Evolutionary conservation across 208 protist species (phyloP), one percentile per base, ranked within the genome.

Genomic region (Leishmania gerbilli): DNA sequence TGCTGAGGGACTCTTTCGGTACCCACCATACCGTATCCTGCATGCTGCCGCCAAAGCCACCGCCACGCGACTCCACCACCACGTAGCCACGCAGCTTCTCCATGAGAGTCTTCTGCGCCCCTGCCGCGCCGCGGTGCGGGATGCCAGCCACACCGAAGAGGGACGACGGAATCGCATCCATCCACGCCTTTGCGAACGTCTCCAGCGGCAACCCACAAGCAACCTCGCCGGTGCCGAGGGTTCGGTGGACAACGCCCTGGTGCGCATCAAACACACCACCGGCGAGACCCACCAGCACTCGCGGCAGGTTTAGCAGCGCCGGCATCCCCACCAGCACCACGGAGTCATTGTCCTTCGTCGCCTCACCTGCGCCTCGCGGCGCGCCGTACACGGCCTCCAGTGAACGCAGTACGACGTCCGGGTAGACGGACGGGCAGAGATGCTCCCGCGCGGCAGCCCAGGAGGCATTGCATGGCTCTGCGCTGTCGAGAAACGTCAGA

Each of bases 351-450:
- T 31, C 79, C 34, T 65, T 40, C 53, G 3, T 27, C 6, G 40
- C 42, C 21, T 72, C 68, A 31, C 37, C 27, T 1, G 55, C 49
- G 58, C 72, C 55, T 1, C 3, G 17, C 37, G 71, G 24, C 19
- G 47, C 80, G 40, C 89, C 90, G 65, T 91, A 95, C 0, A 88
- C 80, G 1, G 85, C 83, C n/a, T 87, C 85, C 34, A 95, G 75
- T 15, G 84, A 87, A 31, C 76, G 81, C 37, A 95, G n/a, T n/a
- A 94, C 89, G 45, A 93, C 83, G 21, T 24, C 60, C 5, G 92
- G 89, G 75, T 91, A 94, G 8, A 87, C 86, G 31, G 87, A 81
- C 9, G 92, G 90, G 53, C 89, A 95, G n/a, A 92, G 81, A 51
- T 90, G 79, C 0, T 27, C 31, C 78, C 79, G 62, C 45, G 86